Evolutionary conservation across 768 basidiomycete genomes (phyloP).

Genomic region (Royoungia palumana): DNA sequence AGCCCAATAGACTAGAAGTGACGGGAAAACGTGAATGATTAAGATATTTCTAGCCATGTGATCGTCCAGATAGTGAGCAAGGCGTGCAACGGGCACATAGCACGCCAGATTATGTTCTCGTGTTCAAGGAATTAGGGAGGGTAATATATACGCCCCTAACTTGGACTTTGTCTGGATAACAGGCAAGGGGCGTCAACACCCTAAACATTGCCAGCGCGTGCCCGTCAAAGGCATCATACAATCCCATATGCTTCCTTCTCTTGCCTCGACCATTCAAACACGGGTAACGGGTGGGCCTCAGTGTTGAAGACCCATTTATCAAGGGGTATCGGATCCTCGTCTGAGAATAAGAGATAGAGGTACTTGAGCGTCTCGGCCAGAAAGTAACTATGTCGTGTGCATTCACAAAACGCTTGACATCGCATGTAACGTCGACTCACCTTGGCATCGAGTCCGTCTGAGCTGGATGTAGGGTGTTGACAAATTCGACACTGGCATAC

Average conservation of each 20-base stretch:
- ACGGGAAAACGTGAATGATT: too few species aligned
- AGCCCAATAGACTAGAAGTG: too few species aligned
- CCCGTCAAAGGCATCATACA: neutral
- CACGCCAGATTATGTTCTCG: too few species aligned
- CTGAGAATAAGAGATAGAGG: constrained; percentile 63
- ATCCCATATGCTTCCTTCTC: constrained; percentile 47
- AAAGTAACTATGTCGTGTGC: constrained; percentile 39
- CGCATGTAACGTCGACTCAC: constrained; percentile 33
- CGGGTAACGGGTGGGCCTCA: constrained; percentile 75
- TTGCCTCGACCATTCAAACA: constrained; percentile 58
- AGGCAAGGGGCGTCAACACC: too few species aligned
- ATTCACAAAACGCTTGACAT: neutral
- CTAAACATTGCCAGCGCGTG: too few species aligned
- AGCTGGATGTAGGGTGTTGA: constrained; percentile 37
- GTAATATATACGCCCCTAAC: too few species aligned
- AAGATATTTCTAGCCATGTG: too few species aligned
- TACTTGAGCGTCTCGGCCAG: constrained; percentile 67
- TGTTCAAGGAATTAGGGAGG: too few species aligned
- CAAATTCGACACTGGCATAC: constrained; percentile 54
- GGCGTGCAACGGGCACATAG: too few species aligned
- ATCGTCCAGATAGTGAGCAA: too few species aligned
- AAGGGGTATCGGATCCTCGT: constrained; percentile 55
- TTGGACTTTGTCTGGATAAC: too few species aligned
- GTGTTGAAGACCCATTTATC: constrained; percentile 62
- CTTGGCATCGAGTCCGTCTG: constrained; percentile 66